Evolutionary conservation across 208 protist species (phyloP), one percentile per base, ranked within the genome.

Genomic region (Trypanosoma theileri): DNA sequence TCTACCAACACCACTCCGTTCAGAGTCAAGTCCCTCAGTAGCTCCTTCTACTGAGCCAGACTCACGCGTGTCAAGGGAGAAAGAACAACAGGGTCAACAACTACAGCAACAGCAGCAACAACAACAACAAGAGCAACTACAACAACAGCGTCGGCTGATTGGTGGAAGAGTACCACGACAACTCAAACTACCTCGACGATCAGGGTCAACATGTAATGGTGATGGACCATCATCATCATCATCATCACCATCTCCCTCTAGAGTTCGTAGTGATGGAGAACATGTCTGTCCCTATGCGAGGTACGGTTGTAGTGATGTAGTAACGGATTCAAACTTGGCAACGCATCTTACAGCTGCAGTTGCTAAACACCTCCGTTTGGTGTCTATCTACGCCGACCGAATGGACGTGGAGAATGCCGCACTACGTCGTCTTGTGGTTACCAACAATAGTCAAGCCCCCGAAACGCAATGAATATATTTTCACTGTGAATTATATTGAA

Each of bases 331-430:
- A 17, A 81, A 79, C 51, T 50, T 93, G 21, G 16, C 77, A 0
- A 68, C 73, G 16, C 88, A 93, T 55, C 65, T 93, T 21, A 22
- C 28, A 13, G 78, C 89, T 68, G 82, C 71, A 28, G 72, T 91
- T 45, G 51, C 73, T n/a, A 74, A 74, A 26, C 88, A 93, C 64
- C 73, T 93, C 12, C 71, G 82, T 40, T 60, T 91, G 26, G 88
- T 93, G 3, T 85, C 80, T 35, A 61, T 62, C 45, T 93, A 93
- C 65, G 88, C 88, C 8, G 84, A 93, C 24, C 71, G 80, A 31
- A 75, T 90, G 44, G 84, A 89, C 46, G 40, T 73, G 59, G 78
- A 93, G 73, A 93, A 93, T 68, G 76, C 80, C 54, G 76, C 85
- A 61, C 77, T 93, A 59, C 78, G 87, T 21, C 81, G 78, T 3